phyloP scores from a whole-genome alignment of 371 early-diverging fungal species.

The Apophysomyces variabilis region DNA sequence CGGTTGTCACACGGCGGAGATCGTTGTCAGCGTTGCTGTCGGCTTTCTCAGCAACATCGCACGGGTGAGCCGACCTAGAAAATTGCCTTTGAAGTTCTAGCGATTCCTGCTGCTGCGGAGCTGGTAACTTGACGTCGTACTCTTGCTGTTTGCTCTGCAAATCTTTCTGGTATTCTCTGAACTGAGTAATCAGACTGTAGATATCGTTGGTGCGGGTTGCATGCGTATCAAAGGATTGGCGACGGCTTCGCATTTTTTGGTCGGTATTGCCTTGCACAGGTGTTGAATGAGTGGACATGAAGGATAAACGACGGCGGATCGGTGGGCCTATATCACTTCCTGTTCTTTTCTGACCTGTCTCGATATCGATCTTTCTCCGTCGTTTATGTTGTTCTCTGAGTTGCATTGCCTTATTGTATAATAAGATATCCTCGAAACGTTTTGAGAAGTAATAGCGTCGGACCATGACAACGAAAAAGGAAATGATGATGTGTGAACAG shows the following conservation, averaged over 20 bases:
- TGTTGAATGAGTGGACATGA: slow-evolving; percentile 29
- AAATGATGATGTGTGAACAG: slow-evolving; percentile 43
- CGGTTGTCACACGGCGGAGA: slow-evolving; percentile 12
- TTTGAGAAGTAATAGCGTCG: slow-evolving; percentile 50
- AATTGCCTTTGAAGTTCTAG: background rate
- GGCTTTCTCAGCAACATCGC: background rate
- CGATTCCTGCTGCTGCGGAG: background rate
- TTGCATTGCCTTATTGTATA: slow-evolving; percentile 42
- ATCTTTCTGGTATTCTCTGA: background rate
- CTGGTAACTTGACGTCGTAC: background rate
- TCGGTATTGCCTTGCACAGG: slow-evolving; percentile 8
- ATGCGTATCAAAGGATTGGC: slow-evolving; percentile 2
- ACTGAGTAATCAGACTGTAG: slow-evolving; percentile 7
- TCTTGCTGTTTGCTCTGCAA: background rate
- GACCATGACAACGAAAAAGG: slow-evolving; percentile 38
- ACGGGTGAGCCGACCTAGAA: background rate
- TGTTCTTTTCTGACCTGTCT: slow-evolving; percentile 15
- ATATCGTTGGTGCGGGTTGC: slow-evolving; percentile 3
- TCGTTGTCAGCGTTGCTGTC: background rate
- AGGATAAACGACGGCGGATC: slow-evolving; percentile 26
- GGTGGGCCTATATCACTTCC: background rate
- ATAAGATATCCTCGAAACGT: slow-evolving; percentile 49
- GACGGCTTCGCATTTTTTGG: background rate
- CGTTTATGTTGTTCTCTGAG: slow-evolving; percentile 39
- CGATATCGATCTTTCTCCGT: slow-evolving; percentile 21